Conservation (phyloP, 2,329 filamentous ascomycete species). For the Phyllosticta citriasiana region DNA sequence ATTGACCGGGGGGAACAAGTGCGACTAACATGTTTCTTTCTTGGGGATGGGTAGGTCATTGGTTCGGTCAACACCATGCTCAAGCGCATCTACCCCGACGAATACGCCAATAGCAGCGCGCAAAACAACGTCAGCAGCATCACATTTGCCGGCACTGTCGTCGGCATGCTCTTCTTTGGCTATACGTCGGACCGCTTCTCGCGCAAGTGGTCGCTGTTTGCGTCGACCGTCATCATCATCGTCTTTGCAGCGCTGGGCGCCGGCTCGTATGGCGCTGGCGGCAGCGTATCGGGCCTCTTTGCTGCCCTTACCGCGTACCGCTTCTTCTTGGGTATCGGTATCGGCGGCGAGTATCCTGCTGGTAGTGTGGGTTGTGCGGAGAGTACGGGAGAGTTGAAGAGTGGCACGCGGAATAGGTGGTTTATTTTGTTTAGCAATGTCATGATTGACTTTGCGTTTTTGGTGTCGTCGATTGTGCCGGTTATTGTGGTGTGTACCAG, state of each 20-base stretch:
- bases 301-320: slow-evolving; percentile 72
- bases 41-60: slow-evolving; percentile 54
- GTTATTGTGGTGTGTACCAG: slow-evolving; percentile 44
- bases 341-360: slow-evolving; percentile 72
- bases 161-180: slow-evolving; percentile 74
- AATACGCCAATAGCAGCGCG: slow-evolving; percentile 60
- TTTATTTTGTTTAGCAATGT: slow-evolving; percentile 74
- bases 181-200: slow-evolving; percentile 77
- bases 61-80: slow-evolving; percentile 78
- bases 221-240: slow-evolving; percentile 74
- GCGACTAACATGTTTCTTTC: not conserved
- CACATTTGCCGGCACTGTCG: slow-evolving; percentile 75
- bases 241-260: slow-evolving; percentile 73
- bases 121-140: slow-evolving; percentile 70
- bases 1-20: not conserved
- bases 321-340: slow-evolving; percentile 65
- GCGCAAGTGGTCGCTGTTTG: slow-evolving; percentile 68
- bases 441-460: slow-evolving; percentile 78
- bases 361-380: slow-evolving; percentile 79
- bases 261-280: slow-evolving; percentile 65
- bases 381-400: slow-evolving; percentile 70
- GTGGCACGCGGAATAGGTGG: slow-evolving; percentile 77
- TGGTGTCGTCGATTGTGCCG: slow-evolving; percentile 69
- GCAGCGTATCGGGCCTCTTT: slow-evolving; percentile 60
- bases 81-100: slow-evolving; percentile 52